phyloP scores from a whole-genome alignment of 2,329 filamentous ascomycete genomes.

The Fusarium verrucosum region DNA sequence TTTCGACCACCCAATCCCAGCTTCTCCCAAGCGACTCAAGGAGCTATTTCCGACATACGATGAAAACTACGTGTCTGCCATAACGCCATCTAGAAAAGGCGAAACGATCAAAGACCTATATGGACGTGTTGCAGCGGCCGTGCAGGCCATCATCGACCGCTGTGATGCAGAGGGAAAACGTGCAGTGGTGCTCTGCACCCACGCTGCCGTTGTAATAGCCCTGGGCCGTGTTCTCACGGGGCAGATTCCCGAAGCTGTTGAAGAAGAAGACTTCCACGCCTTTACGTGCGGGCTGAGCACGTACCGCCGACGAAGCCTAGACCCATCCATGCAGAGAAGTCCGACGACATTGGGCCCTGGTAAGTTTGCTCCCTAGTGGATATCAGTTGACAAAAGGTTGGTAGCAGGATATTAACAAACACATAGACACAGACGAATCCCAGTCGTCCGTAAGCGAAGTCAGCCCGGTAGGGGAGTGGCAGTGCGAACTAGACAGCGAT shows the following conservation, averaged over 20 bases:
- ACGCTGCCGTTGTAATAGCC: conserved; percentile 89
- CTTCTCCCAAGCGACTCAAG: conserved; percentile 68
- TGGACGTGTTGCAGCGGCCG: conserved; percentile 75
- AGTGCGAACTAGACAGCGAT: conserved; percentile 81
- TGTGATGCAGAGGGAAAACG: conserved; percentile 76
- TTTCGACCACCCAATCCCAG: conserved; percentile 86
- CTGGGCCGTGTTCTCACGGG: conserved; percentile 86
- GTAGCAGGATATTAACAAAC: conserved; percentile 21
- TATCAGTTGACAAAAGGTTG: conserved; percentile 10
- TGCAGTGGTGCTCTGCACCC: conserved; percentile 82
- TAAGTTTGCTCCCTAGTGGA: conserved; percentile 25
- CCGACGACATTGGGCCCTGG: conserved; percentile 10
- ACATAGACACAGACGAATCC: conserved; percentile 20
- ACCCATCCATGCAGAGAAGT: conserved; percentile 12
- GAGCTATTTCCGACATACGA: conserved; percentile 73
- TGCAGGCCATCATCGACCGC: conserved; percentile 74
- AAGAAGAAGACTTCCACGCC: conserved; percentile 82
- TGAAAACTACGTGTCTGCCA: conserved; percentile 65
- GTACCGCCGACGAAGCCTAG: conserved; percentile 55
- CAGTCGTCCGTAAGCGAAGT: conserved; percentile 12
- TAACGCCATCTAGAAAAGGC: conserved; percentile 74
- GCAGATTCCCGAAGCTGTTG: conserved; percentile 73
- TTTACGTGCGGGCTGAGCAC: conserved; percentile 84
- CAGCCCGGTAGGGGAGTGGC: conserved; percentile 74
- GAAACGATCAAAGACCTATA: conserved; percentile 85